Evolutionary conservation across 371 early-diverging fungal species (phyloP), one percentile per base, ranked within the genome.

Genomic region (Zychaea mexicana): DNA sequence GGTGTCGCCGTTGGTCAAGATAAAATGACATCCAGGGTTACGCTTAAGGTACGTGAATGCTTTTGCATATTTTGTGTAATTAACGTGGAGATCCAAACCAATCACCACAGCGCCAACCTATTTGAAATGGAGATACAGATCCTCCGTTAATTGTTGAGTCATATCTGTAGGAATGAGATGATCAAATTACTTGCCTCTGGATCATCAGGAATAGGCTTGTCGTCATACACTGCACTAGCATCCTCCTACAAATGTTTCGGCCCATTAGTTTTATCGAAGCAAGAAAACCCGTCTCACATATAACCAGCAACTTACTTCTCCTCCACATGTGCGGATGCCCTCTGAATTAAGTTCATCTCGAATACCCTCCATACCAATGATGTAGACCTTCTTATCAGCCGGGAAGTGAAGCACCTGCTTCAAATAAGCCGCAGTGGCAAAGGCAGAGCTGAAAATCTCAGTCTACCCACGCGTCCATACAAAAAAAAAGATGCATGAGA

Each of bases 371-470:
- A 92, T 92, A 36, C 99, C 99, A 72, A 95, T 81, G 30, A 97
- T 88, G 63, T 92, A 98, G 4, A 94, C 95, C 70, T 92, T 88
- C 77, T 96, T 96, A 68, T 92, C 91, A 27, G 66, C 68, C 2
- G 94, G 89, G 52, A 97, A 93, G 22, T 91, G 80, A 24, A 90
- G 76, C 5, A 92, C 83, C 60, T 95, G 74, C 68, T 85, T 88
- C 21, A 98, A 80, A 71, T 98, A 98, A 62, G 90, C 90, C 0
- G 99, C 99, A 0, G 98, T 92, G 0, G 96, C 96, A 73, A 91
- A 96, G 0, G 98, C 87, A n/a, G 97, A 96, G 52, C 94, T 90
- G 64, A 96, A 97, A 15, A 98, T 92, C 60, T 98, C 96, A 22
- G 92, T 89, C 89, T 93, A 76, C 39, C 27, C 2, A 58, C 9